These are phyloP conservation scores for Vigna reflexopilosa DNA, from an alignment of 306 rosid species.

Conservation along the genomic window DNA sequence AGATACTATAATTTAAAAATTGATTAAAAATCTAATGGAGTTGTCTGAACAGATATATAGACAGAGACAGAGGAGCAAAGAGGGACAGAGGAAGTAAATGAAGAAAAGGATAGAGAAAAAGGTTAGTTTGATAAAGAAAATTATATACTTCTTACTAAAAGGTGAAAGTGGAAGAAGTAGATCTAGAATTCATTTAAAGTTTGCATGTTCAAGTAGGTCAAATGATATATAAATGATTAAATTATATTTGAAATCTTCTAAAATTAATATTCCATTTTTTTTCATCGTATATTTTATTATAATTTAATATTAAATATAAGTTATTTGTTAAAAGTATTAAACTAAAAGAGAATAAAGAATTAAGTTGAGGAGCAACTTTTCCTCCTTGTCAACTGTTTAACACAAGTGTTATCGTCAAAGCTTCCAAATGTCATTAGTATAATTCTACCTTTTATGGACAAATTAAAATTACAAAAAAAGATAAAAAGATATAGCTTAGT, in stretches of 20 bases:
- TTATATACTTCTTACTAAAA: not conserved
- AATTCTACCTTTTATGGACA: no score
- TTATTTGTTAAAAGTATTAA: no score
- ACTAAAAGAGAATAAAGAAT: no score
- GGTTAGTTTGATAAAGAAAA: not conserved
- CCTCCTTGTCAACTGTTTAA: no score
- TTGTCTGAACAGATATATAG: not conserved
- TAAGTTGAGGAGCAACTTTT: no score
- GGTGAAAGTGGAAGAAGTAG: constrained; percentile 3
- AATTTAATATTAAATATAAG: no score
- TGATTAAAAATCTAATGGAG: not conserved
- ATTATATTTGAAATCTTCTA: no score
- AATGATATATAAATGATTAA: no score
- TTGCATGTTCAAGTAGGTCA: constrained; percentile 12
- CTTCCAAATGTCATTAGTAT: no score
- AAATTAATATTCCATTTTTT: no score
- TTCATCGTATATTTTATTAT: no score
- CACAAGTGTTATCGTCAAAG: no score
- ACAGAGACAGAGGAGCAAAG: constrained; percentile 20
- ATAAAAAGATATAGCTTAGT: not conserved
- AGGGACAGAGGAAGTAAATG: constrained; percentile 2
- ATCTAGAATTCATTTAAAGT: constrained; percentile 10
- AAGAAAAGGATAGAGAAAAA: constrained; percentile 16
- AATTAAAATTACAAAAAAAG: not conserved
- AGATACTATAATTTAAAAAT: not conserved